Conservation (phyloP, 495 filamentous ascomycete species). For the Apodospora peruviana region DNA sequence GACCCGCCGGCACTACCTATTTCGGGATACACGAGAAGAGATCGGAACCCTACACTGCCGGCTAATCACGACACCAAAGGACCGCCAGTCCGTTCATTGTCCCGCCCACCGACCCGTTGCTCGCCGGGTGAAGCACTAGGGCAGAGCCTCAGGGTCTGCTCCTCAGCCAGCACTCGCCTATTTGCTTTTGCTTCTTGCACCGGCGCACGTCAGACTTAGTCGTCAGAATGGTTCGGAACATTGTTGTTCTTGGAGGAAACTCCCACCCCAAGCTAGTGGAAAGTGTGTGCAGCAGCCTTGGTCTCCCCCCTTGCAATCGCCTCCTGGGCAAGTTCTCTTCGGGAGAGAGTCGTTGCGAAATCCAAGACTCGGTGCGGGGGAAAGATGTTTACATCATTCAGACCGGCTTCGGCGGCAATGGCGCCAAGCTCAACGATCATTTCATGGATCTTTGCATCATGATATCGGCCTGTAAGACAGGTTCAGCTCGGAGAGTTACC, state of each 20-base stretch:
- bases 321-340: constrained; percentile 87
- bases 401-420: constrained; percentile 51
- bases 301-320: constrained; percentile 75
- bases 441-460: constrained; percentile 94
- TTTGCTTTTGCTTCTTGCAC: constrained; percentile 3
- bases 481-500: constrained; percentile 84
- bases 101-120: not conserved
- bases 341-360: constrained; percentile 91
- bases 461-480: constrained; percentile 96
- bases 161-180: not conserved
- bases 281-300: constrained; percentile 78
- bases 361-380: constrained; percentile 88
- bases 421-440: constrained; percentile 90
- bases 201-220: constrained; percentile 28
- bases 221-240: constrained; percentile 76
- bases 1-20: constrained; percentile 6
- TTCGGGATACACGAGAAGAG: constrained; percentile 1
- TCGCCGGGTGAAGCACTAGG: not conserved
- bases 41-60: constrained; percentile 6
- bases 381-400: constrained; percentile 99
- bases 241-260: constrained; percentile 87
- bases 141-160: not conserved
- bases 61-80: constrained; percentile 5
- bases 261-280: constrained; percentile 86
- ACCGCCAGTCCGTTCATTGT: not conserved